Conservation (phyloP, 2,329 filamentous ascomycete genomes). For the Sclerotinia glacialis region DNA sequence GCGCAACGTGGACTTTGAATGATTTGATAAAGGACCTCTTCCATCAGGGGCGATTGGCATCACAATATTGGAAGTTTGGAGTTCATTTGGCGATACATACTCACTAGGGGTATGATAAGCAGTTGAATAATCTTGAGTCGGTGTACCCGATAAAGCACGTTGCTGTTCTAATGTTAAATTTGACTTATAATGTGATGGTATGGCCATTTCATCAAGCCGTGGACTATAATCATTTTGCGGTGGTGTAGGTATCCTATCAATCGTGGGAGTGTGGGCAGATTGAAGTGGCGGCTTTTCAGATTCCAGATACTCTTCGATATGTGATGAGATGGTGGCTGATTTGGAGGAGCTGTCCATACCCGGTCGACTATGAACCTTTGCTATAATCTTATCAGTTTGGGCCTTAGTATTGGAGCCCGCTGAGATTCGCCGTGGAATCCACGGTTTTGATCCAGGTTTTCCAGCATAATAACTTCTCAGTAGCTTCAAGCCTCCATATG, state of each 20-base stretch:
- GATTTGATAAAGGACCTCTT: constrained; percentile 15
- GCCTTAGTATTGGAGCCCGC: constrained; percentile 7
- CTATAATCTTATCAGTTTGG: constrained; percentile 22
- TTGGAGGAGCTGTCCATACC: constrained; percentile 28
- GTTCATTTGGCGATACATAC: not conserved
- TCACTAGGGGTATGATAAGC: constrained; percentile 14
- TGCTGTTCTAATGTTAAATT: constrained; percentile 25
- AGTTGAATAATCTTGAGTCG: constrained; percentile 6
- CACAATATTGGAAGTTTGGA: not conserved
- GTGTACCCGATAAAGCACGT: constrained; percentile 12
- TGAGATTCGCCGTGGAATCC: constrained; percentile 25
- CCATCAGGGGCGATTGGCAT: not conserved
- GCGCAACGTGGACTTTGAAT: not conserved
- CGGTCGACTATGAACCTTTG: constrained; percentile 25
- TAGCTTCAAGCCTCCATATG: constrained; percentile 56
- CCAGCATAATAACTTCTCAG: constrained; percentile 45
- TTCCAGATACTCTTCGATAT: constrained; percentile 33
- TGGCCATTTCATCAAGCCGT: constrained; percentile 6
- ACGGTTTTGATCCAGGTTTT: constrained; percentile 28
- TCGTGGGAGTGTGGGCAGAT: not conserved
- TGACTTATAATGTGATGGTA: constrained; percentile 20
- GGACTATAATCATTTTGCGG: constrained; percentile 14
- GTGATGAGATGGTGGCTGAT: constrained; percentile 27
- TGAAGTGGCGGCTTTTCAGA: constrained; percentile 18
- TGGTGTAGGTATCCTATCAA: constrained; percentile 11